phyloP scores from a whole-genome alignment of 768 basidiomycete genomes.

The Mycena pura region DNA sequence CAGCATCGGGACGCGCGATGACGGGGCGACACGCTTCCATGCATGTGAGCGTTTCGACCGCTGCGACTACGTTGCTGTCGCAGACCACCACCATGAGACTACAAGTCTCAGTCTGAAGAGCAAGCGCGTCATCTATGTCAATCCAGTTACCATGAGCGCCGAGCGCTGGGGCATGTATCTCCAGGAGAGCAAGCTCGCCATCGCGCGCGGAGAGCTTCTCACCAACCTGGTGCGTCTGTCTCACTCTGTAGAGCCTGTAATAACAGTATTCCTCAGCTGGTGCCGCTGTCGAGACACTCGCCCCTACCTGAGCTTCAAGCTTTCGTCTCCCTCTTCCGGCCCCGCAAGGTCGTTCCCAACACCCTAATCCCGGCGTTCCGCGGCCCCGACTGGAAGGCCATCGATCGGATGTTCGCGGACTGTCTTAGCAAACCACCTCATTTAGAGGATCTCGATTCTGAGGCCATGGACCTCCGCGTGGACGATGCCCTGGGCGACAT shows the following conservation, averaged over 20 bases:
- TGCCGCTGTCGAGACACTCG: conserved; percentile 88
- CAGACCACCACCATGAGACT: conserved; percentile 22
- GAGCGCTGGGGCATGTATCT: conserved; percentile 60
- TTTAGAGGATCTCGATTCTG: not conserved
- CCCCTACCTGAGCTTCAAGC: conserved; percentile 83
- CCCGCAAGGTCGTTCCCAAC: conserved; percentile 80
- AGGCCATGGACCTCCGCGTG: not conserved
- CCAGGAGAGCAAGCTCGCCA: conserved; percentile 43
- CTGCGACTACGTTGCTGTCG: conserved; percentile 66
- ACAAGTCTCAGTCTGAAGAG: conserved; percentile 50
- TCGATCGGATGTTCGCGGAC: conserved; percentile 70
- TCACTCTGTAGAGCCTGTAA: not conserved
- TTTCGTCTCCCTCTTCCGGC: conserved; percentile 85
- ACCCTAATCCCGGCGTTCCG: conserved; percentile 60
- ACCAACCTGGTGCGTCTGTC: conserved; percentile 63
- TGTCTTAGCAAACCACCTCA: conserved; percentile 48
- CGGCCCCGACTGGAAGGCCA: conserved; percentile 75
- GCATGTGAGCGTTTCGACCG: conserved; percentile 88
- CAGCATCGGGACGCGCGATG: conserved; percentile 65
- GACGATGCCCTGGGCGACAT: conserved; percentile 14
- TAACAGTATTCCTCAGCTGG: conserved; percentile 55
- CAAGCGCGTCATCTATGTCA: conserved; percentile 79
- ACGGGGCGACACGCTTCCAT: conserved; percentile 79
- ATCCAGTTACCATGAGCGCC: conserved; percentile 75
- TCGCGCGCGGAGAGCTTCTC: conserved; percentile 53